phyloP scores from a whole-genome alignment of 1,284 basidiomycete genomes.

The Hypsizygus ulmarius region DNA sequence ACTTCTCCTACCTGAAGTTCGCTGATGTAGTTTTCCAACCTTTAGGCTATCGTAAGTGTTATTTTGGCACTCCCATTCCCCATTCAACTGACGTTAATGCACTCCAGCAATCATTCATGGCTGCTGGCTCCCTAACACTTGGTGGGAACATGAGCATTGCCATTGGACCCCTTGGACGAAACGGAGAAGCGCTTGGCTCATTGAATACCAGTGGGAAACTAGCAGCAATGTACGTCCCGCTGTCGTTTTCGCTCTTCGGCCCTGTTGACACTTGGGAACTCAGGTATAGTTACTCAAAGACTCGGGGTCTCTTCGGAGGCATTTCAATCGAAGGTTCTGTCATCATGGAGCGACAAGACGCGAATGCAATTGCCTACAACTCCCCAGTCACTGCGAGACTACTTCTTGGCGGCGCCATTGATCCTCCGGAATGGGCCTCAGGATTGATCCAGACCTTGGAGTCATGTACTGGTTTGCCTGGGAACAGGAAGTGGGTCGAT shows the following conservation, averaged over 20 bases:
- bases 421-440: conserved; percentile 76
- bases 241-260: neutral
- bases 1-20: conserved; percentile 19
- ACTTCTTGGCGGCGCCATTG: conserved; percentile 75
- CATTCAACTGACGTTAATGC: conserved; percentile 10
- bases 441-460: conserved; percentile 74
- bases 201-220: conserved; percentile 86
- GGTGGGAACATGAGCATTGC: conserved; percentile 94
- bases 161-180: conserved; percentile 90
- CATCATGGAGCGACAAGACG: conserved; percentile 92
- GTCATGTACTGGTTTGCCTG: conserved; percentile 68
- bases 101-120: conserved; percentile 86
- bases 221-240: conserved; percentile 76
- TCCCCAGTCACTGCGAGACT: conserved; percentile 73
- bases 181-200: conserved; percentile 89
- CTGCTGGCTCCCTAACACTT: conserved; percentile 87
- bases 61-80: conserved; percentile 7
- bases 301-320: conserved; percentile 87
- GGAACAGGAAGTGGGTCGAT: conserved; percentile 64
- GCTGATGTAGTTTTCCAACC: conserved; percentile 5
- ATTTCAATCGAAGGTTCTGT: conserved; percentile 91
- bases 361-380: conserved; percentile 79
- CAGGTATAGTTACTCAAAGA: conserved; percentile 94
- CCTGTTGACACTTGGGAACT: conserved; percentile 12
- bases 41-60: conserved; percentile 57